A percentile compares a stretch with the other conserved stretches of the same genome.
These are phyloP conservation scores for Fragaria vesca DNA, from an alignment of 306 rosid species.

Conservation along the genomic window DNA sequence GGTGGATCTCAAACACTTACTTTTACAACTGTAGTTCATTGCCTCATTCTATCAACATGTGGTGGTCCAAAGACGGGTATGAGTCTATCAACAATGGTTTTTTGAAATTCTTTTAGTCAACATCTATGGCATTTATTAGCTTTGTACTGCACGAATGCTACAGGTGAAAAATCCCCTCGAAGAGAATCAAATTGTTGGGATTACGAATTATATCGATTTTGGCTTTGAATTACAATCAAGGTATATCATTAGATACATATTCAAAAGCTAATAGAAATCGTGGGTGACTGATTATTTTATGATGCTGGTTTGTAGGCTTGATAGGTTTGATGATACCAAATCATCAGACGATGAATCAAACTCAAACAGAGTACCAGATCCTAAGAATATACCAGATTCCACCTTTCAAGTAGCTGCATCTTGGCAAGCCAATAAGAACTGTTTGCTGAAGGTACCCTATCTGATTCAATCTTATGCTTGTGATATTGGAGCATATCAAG, in stretches of 20 bases:
- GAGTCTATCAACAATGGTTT: constrained; percentile 25
- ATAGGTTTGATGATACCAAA: constrained; percentile 61
- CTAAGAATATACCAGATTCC: constrained; percentile 51
- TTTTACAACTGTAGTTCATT: constrained; percentile 62
- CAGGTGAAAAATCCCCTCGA: constrained; percentile 95
- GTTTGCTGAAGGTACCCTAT: constrained; percentile 69
- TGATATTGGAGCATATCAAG: constrained; percentile 22
- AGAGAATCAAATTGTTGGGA: constrained; percentile 76
- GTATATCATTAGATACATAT: constrained; percentile 35
- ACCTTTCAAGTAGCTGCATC: constrained; percentile 92
- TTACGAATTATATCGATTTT: constrained; percentile 92
- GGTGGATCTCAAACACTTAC: constrained; percentile 18
- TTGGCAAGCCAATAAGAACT: constrained; percentile 97
- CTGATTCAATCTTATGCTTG: constrained; percentile 21
- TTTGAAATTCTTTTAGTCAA: neutral
- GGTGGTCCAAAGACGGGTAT: constrained; percentile 97
- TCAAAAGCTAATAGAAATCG: neutral
- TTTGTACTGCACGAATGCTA: constrained; percentile 34
- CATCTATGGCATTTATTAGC: constrained; percentile 17
- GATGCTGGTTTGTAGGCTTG: constrained; percentile 50
- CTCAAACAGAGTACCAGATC: constrained; percentile 38
- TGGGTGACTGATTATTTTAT: constrained; percentile 24
- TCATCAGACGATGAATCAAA: constrained; percentile 50
- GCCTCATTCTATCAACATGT: constrained; percentile 95
- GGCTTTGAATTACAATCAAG: constrained; percentile 88